Conservation (phyloP, 345 rosid genomes). For the Raphanus sativus region DNA sequence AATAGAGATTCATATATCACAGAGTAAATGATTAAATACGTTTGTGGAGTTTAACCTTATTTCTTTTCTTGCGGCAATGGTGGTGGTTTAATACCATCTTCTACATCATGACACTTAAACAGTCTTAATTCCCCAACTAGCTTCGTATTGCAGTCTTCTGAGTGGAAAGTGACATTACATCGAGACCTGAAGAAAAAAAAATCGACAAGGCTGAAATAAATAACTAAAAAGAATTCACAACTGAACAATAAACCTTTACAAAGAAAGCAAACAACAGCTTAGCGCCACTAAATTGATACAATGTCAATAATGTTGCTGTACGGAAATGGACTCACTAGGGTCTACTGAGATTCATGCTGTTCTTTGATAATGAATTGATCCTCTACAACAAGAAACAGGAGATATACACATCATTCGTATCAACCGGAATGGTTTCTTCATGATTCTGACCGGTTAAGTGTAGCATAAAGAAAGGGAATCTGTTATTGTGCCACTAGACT, state of each 20-base stretch:
- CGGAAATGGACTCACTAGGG: slow-evolving; percentile 39
- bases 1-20: slow-evolving; percentile 17
- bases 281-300: slow-evolving; percentile 29
- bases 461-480: not conserved
- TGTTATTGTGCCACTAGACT: slow-evolving; percentile 9
- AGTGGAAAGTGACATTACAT: slow-evolving; percentile 44
- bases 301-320: slow-evolving; percentile 42
- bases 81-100: slow-evolving; percentile 25
- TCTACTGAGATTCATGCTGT: slow-evolving; percentile 33
- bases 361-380: slow-evolving; percentile 32
- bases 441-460: slow-evolving; percentile 13
- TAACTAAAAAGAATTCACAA: slow-evolving; percentile 30
- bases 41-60: slow-evolving; percentile 36
- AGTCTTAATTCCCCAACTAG: slow-evolving; percentile 32
- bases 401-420: not conserved
- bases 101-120: slow-evolving; percentile 27
- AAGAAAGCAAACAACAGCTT: slow-evolving; percentile 24
- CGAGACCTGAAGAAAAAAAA: slow-evolving; percentile 35
- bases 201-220: slow-evolving; percentile 38
- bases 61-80: slow-evolving; percentile 28
- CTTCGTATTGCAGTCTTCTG: slow-evolving; percentile 37
- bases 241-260: slow-evolving; percentile 18
- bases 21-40: slow-evolving; percentile 26
- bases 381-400: slow-evolving; percentile 31
- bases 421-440: not conserved